Conservation (phyloP, 2,329 filamentous ascomycete species). For the Colletotrichum sp. region DNA sequence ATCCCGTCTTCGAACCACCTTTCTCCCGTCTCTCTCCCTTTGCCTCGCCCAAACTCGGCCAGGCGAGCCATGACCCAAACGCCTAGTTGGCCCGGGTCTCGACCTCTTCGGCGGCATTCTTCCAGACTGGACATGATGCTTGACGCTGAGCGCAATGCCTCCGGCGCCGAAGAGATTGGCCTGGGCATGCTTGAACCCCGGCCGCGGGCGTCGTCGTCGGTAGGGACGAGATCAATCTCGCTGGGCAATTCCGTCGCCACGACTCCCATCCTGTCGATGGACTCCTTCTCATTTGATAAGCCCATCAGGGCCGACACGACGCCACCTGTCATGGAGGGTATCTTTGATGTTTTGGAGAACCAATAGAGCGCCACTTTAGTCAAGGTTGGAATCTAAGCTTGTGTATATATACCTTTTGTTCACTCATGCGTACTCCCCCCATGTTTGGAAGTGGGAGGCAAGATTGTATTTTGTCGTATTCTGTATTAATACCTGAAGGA, state of each 20-base stretch:
- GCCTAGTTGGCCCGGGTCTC: not conserved
- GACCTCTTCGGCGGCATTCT: not conserved
- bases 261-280: not conserved
- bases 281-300: not conserved
- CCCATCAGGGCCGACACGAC: not conserved
- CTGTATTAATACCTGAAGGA: not conserved
- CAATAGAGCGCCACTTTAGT: not conserved
- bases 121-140: conserved; percentile 12
- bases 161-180: conserved; percentile 4
- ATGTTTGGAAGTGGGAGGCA: not conserved
- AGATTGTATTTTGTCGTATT: not conserved
- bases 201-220: not conserved
- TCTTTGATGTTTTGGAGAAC: conserved; percentile 17
- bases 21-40: not conserved
- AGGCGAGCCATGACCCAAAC: not conserved
- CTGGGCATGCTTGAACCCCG: conserved; percentile 14
- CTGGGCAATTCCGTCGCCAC: not conserved
- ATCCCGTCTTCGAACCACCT: not conserved
- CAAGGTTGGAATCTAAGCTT: not conserved
- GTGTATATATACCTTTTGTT: not conserved
- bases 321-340: conserved; percentile 10
- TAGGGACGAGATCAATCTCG: not conserved
- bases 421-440: not conserved
- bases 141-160: conserved; percentile 8
- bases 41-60: not conserved